These are phyloP conservation scores for Omphalotus guepiniiformis DNA, from an alignment of 768 basidiomycete genomes.

Conservation along the genomic window DNA sequence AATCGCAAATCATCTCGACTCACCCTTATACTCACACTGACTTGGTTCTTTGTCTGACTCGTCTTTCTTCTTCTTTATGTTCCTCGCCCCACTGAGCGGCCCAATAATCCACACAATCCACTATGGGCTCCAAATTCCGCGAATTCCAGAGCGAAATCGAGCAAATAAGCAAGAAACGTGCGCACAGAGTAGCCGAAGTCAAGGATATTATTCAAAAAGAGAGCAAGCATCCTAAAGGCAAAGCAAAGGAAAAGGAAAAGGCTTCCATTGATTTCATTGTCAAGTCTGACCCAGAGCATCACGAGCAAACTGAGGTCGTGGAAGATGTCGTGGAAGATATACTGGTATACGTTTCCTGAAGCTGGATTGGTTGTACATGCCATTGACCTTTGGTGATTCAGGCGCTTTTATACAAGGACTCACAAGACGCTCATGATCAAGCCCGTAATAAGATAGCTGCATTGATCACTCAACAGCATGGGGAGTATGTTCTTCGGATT, in stretches of 20 bases:
- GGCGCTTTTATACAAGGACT: slow-evolving; percentile 41
- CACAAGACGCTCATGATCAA: slow-evolving; percentile 38
- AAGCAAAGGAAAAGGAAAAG: slow-evolving; percentile 27
- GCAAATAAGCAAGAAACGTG: slow-evolving; percentile 65
- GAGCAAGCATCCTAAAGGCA: slow-evolving; percentile 27
- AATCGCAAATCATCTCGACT: background rate
- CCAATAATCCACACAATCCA: slow-evolving; percentile 10
- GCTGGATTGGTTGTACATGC: slow-evolving; percentile 1
- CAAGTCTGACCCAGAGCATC: slow-evolving; percentile 13
- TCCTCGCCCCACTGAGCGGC: background rate
- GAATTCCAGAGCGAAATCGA: slow-evolving; percentile 76
- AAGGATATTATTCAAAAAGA: slow-evolving; percentile 11
- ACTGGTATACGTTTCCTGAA: slow-evolving; percentile 34
- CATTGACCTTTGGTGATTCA: slow-evolving; percentile 21
- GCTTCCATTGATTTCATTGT: slow-evolving; percentile 25
- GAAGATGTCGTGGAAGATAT: slow-evolving; percentile 52
- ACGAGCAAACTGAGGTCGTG: slow-evolving; percentile 10
- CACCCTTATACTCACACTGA: background rate
- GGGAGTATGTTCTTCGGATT: slow-evolving; percentile 74
- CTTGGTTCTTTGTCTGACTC: slow-evolving; percentile 4
- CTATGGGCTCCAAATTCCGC: slow-evolving; percentile 48
- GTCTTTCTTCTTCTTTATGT: background rate
- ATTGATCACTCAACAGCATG: slow-evolving; percentile 61
- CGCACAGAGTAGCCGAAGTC: slow-evolving; percentile 42
- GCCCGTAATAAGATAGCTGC: slow-evolving; percentile 65